Percentiles rank a stretch among this genome's conserved stretches.
These are phyloP conservation scores for Pythium oligandrum DNA, from an alignment of 352 stramenopile genomes.

Conservation along the genomic window DNA sequence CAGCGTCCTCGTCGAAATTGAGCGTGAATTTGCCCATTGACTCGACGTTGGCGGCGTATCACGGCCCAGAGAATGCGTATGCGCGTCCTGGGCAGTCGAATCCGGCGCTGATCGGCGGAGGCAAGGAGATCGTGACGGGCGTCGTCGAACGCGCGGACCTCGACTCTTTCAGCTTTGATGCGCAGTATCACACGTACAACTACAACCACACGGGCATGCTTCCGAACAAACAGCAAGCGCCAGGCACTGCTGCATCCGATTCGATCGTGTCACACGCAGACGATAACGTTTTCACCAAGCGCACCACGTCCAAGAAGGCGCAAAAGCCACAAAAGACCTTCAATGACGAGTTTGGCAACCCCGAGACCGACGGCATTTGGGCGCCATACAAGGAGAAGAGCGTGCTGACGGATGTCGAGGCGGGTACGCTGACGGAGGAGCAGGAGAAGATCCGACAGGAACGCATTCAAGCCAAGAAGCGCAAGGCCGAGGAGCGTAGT, in stretches of 20 bases:
- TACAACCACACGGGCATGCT: slow-evolving; percentile 28
- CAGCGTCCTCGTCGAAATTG: slow-evolving; percentile 35
- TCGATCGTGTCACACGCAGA: slow-evolving; percentile 11
- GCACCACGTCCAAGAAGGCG: slow-evolving; percentile 6
- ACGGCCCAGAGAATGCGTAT: slow-evolving; percentile 33
- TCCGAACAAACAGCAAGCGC: slow-evolving; percentile 8
- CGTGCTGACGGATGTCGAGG: slow-evolving; percentile 39
- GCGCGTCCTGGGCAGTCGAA: slow-evolving; percentile 19
- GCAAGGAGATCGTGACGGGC: slow-evolving; percentile 73
- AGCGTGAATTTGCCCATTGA: slow-evolving; percentile 63
- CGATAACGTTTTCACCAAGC: slow-evolving; percentile 21
- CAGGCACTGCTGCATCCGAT: neutral
- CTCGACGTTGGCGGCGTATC: slow-evolving; percentile 47
- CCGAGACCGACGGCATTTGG: slow-evolving; percentile 47
- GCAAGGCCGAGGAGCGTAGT: slow-evolving; percentile 31
- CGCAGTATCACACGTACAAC: slow-evolving; percentile 80
- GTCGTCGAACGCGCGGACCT: slow-evolving; percentile 66
- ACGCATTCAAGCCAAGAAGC: slow-evolving; percentile 55
- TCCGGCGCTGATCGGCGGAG: slow-evolving; percentile 37
- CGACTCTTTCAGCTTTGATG: slow-evolving; percentile 76
- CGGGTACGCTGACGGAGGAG: slow-evolving; percentile 44
- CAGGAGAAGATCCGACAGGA: slow-evolving; percentile 46
- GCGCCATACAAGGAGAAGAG: slow-evolving; percentile 54
- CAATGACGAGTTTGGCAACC: slow-evolving; percentile 40
- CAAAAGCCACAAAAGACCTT: slow-evolving; percentile 8